Conservation (phyloP, 2,329 filamentous ascomycete species). For the Penicillium sclerotiorum region DNA sequence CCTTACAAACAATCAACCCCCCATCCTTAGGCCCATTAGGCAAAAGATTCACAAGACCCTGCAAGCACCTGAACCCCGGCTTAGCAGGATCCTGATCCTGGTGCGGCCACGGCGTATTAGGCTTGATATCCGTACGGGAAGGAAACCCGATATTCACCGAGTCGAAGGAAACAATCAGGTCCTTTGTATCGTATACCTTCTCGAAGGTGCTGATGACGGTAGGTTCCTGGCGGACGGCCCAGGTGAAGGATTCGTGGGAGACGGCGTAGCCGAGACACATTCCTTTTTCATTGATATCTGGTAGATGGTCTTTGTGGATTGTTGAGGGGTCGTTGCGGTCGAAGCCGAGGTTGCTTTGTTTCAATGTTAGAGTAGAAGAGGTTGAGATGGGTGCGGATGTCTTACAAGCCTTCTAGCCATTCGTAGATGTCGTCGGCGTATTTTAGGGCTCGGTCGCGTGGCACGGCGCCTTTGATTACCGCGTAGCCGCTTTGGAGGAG, state of each 20-base stretch:
- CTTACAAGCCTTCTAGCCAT: constrained; percentile 28
- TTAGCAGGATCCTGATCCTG: constrained; percentile 50
- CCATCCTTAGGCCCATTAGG: constrained; percentile 22
- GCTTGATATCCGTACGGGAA: constrained; percentile 28
- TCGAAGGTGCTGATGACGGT: constrained; percentile 51
- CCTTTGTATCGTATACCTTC: constrained; percentile 49
- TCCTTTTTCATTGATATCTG: constrained; percentile 51
- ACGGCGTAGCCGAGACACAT: constrained; percentile 53
- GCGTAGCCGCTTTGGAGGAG: constrained; percentile 46
- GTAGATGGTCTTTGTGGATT: constrained; percentile 36
- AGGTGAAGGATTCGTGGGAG: constrained; percentile 53
- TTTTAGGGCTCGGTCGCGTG: constrained; percentile 40
- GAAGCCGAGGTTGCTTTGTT: constrained; percentile 36
- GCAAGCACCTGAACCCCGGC: constrained; percentile 52
- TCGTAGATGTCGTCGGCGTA: constrained; percentile 25
- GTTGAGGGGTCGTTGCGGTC: constrained; percentile 37
- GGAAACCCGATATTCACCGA: constrained; percentile 51
- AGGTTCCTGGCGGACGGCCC: constrained; percentile 50
- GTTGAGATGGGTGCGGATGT: background rate
- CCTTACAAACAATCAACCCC: constrained; percentile 38
- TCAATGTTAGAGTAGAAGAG: background rate
- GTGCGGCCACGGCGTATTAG: constrained; percentile 50
- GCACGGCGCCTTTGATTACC: constrained; percentile 51
- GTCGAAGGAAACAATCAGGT: constrained; percentile 57
- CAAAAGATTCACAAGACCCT: constrained; percentile 15